Conservation (phyloP, 768 basidiomycete species). For the Boletales sp. region DNA sequence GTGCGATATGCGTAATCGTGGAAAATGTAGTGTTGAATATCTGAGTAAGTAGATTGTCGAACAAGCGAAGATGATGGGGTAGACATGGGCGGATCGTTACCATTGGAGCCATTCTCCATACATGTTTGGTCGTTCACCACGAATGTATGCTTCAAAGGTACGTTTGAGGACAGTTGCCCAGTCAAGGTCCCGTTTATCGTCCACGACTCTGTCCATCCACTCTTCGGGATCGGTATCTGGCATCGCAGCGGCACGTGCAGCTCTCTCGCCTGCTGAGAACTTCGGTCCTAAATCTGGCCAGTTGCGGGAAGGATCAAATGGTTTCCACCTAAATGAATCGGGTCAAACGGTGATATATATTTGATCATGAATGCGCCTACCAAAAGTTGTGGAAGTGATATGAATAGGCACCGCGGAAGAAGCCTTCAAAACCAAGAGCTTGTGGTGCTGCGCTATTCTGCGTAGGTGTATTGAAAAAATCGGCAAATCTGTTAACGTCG, state of each 20-base stretch:
- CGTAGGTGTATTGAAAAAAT: slow-evolving; percentile 83
- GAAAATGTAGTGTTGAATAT: slow-evolving; percentile 25
- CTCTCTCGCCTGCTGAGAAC: slow-evolving; percentile 73
- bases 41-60: slow-evolving; percentile 27
- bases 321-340: slow-evolving; percentile 73
- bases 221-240: slow-evolving; percentile 32
- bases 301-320: slow-evolving; percentile 90
- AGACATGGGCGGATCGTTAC: slow-evolving; percentile 25
- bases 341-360: not conserved
- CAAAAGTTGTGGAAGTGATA: slow-evolving; percentile 97
- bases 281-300: slow-evolving; percentile 89
- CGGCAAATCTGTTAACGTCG: slow-evolving; percentile 57
- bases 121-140: slow-evolving; percentile 92
- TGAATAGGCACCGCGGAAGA: slow-evolving; percentile 93
- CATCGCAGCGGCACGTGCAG: slow-evolving; percentile 47
- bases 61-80: slow-evolving; percentile 9
- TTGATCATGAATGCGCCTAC: slow-evolving; percentile 38
- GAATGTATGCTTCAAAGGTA: slow-evolving; percentile 89
- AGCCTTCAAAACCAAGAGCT: slow-evolving; percentile 88
- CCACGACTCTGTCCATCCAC: slow-evolving; percentile 42
- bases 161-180: slow-evolving; percentile 96
- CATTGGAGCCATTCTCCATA: slow-evolving; percentile 80
- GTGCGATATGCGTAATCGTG: slow-evolving; percentile 27
- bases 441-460: slow-evolving; percentile 76
- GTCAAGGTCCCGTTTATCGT: slow-evolving; percentile 77